Conservation (phyloP, 495 filamentous ascomycete species). For the Talaromyces nanjingensis region DNA sequence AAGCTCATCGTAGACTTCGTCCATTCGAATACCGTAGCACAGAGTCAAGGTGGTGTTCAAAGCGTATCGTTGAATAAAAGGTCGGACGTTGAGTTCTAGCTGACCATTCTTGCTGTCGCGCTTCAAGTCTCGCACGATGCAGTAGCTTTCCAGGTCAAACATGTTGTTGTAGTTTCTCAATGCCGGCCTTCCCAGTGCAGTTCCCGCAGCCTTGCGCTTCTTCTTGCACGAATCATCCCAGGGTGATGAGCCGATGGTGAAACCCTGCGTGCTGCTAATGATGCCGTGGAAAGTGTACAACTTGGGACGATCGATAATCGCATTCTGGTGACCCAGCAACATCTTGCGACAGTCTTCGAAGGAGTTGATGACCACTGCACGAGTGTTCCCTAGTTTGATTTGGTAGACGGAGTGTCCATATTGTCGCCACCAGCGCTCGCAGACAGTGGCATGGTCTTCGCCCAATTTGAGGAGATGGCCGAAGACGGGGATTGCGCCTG, state of each 20-base stretch:
- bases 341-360: constrained; percentile 40
- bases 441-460: constrained; percentile 47
- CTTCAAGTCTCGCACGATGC: constrained; percentile 38
- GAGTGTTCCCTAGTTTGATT: constrained; percentile 46
- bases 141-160: constrained; percentile 47
- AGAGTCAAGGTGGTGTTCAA: constrained; percentile 46
- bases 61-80: constrained; percentile 42
- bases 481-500: constrained; percentile 40
- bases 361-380: constrained; percentile 42
- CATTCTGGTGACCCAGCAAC: constrained; percentile 39
- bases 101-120: constrained; percentile 32
- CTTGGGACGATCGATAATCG: constrained; percentile 40
- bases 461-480: constrained; percentile 50
- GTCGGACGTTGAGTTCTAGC: constrained; percentile 30
- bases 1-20: constrained; percentile 39
- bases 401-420: constrained; percentile 49
- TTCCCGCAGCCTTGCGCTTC: constrained; percentile 43
- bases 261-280: constrained; percentile 38
- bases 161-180: constrained; percentile 41
- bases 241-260: constrained; percentile 37
- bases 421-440: constrained; percentile 46
- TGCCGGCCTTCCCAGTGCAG: constrained; percentile 37
- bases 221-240: constrained; percentile 49
- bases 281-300: constrained; percentile 44
- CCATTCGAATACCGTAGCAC: constrained; percentile 51